Base-by-base conservation (phyloP, 805 yeast genomes). In the Ogataea naganishii region DNA sequence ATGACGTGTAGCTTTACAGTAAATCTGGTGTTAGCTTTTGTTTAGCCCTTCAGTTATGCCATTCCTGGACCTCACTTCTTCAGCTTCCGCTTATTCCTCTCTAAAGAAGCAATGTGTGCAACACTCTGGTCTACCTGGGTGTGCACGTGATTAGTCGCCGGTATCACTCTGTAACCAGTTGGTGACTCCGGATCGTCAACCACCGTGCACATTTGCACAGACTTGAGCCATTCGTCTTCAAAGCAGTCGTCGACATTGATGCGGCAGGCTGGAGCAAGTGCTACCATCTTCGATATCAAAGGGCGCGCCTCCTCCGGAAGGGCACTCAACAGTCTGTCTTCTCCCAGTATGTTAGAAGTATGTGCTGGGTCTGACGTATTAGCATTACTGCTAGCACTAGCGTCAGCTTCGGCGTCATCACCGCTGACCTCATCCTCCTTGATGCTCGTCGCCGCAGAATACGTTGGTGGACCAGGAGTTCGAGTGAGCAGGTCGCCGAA, bases 21-120 rank as follows among this genome's bases (percentile, higher is more conserved):
- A n/a, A n/a, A n/a, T n/a, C n/a, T n/a, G n/a, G n/a, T n/a, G n/a
- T n/a, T n/a, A n/a, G n/a, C n/a, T n/a, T n/a, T n/a, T n/a, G n/a
- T n/a, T n/a, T n/a, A n/a, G n/a, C n/a, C n/a, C n/a, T n/a, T n/a
- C n/a, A n/a, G n/a, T n/a, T n/a, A n/a, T n/a, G n/a, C n/a, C n/a
- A n/a, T n/a, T n/a, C n/a, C n/a, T n/a, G n/a, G n/a, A n/a, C n/a
- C 6, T 31, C 32, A 38, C 36, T 35, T 38, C 34, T 28, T 39
- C 21, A 34, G 29, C 49, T 70, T 61, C 50, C 68, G 72, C 60
- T 83, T 88, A 50, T 77, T 82, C 64, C 77, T 82, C 50, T 88
- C 96, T 41, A 88, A 68, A 35, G 88, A 80, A 8, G 96, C 95
- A 58, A 88, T 88, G 53, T 88, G 97, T 0, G 97, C 97, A 44